Evolutionary conservation across 106 monocot genomes (phyloP), one percentile per base, ranked within the genome.

Genomic region (Dendrobium nobile): DNA sequence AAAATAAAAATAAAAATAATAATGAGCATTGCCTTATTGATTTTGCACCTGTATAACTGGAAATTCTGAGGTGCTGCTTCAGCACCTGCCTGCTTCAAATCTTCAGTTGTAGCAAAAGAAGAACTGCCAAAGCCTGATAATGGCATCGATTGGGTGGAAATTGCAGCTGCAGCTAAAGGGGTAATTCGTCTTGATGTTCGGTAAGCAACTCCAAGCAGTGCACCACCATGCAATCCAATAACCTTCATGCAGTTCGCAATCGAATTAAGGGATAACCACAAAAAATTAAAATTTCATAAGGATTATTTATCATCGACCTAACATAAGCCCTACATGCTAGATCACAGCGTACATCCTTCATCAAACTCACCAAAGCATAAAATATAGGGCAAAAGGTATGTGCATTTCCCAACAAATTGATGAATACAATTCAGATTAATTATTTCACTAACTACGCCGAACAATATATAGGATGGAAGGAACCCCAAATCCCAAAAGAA

Each of bases 201-300:
- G 77, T 98, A 98, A 76, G 98, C 91, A 83, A 98, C 98, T 77
- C 98, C 98, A 84, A 98, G 91, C 81, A 98, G 84, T 41, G 98
- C 92, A 80, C 98, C 98, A 78, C 98, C 89, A 91, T 98, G 92
- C 87, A 98, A 87, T 16, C 92, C 98, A 85, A 95, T 88, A 80
- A 98, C 98, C 98, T 98, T 86, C 67, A 73, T 24, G 47, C 31
- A 56, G 74, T 76, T 75, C 24, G 27, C 11, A 80, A 81, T 44
- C 27, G 11, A 24, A 72, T 33, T 20, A 79, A 48, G 79, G 79
- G 78, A 77, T 72, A 85, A 78, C 33, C 43, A 54, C 59, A 54
- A 84, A 47, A 17, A 37, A 15, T 4, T 15, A 70, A 70, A 70
- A 1, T 20, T 75, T 51, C 74, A 41, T 48, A 51, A 76, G 0